Evolutionary conservation across 2,329 filamentous ascomycete species (phyloP).

Genomic region (Leptographium flavum): DNA sequence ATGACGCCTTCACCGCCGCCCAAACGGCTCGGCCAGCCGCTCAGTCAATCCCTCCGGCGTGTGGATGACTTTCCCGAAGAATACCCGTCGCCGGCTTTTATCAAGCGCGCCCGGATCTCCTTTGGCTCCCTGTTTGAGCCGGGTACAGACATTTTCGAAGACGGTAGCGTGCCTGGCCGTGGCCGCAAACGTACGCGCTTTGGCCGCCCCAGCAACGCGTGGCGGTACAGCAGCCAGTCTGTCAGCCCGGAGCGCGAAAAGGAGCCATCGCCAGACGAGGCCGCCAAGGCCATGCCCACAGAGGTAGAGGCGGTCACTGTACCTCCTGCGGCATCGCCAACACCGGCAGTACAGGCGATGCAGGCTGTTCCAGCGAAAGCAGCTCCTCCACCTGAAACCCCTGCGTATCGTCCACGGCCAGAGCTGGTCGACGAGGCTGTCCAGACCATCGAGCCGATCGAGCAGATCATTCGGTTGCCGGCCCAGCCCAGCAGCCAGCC

Average conservation of each 20-base stretch:
- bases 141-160: conserved; percentile 54
- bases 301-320: not conserved
- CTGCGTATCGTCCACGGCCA: conserved; percentile 8
- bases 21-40: conserved; percentile 5
- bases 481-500: not conserved
- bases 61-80: conserved; percentile 28
- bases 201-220: conserved; percentile 50
- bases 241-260: conserved; percentile 49
- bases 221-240: conserved; percentile 61
- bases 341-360: not conserved
- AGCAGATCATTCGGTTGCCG: not conserved
- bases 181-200: conserved; percentile 59
- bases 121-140: conserved; percentile 53
- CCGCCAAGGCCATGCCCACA: too few species aligned
- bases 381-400: not conserved
- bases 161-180: conserved; percentile 42
- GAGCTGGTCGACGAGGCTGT: conserved; percentile 17
- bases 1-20: not conserved
- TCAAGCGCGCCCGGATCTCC: conserved; percentile 56
- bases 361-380: too few species aligned
- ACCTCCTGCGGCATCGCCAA: not conserved
- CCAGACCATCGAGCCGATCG: not conserved
- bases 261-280: conserved; percentile 6
- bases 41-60: not conserved
- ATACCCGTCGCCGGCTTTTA: conserved; percentile 67